Percentiles rank a stretch among this genome's conserved stretches.
Evolutionary conservation across 2,329 filamentous ascomycete species (phyloP).

Genomic region (Colletotrichum sp.): DNA sequence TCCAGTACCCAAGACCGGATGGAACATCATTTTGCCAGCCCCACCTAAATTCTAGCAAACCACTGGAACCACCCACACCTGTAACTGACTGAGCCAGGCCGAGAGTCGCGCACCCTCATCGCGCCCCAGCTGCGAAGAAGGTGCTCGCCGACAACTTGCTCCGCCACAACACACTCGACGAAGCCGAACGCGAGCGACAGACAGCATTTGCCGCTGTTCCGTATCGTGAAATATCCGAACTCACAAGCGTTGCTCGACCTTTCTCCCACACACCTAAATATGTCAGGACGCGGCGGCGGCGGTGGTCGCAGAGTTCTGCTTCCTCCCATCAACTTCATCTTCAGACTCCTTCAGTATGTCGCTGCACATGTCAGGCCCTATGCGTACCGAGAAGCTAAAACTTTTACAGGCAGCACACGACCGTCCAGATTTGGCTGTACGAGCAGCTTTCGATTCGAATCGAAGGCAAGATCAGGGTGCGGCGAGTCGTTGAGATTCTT

Average conservation of each 20-base stretch:
- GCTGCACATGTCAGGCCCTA: slow-evolving; percentile 9
- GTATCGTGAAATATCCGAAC: background rate
- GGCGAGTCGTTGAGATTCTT: slow-evolving; percentile 32
- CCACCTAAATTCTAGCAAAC: background rate
- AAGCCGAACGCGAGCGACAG: background rate
- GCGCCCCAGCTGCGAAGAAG: background rate
- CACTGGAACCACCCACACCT: background rate
- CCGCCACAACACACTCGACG: background rate
- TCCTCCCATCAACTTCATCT: slow-evolving; percentile 62
- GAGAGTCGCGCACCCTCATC: background rate
- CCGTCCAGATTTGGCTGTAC: slow-evolving; percentile 94
- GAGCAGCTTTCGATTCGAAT: slow-evolving; percentile 95
- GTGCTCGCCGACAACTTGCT: background rate
- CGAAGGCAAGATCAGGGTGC: slow-evolving; percentile 92
- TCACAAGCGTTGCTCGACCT: background rate
- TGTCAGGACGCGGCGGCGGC: slow-evolving; percentile 66
- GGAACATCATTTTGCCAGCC: slow-evolving; percentile 14
- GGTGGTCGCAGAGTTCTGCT: slow-evolving; percentile 65
- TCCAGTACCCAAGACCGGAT: background rate
- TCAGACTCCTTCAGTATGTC: slow-evolving; percentile 76
- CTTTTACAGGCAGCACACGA: slow-evolving; percentile 64
- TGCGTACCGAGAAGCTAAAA: background rate
- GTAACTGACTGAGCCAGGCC: background rate
- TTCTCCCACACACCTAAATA: slow-evolving; percentile 31
- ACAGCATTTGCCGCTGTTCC: background rate